Percentiles rank a stretch among this genome's conserved stretches.
Conservation (phyloP, 352 stramenopile genomes). For the Globisporangium nagaii region DNA sequence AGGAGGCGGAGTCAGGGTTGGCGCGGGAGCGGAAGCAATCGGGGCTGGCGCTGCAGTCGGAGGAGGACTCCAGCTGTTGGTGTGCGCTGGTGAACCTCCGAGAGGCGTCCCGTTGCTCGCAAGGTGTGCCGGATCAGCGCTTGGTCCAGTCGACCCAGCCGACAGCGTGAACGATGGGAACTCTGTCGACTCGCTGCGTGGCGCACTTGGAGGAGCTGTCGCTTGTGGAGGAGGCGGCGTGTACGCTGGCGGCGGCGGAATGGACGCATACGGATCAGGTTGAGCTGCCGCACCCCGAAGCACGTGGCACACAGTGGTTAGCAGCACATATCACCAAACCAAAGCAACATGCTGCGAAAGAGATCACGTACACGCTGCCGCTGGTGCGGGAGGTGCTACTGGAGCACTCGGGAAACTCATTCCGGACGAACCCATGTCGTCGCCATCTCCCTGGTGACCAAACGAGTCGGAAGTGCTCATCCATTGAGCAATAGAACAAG, state of each 20-base stretch:
- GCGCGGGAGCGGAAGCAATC: neutral
- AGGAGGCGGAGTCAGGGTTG: neutral
- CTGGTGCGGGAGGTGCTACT: neutral
- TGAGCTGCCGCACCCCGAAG: neutral
- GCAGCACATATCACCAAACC: neutral
- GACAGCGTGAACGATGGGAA: constrained; percentile 59
- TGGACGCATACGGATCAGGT: constrained; percentile 1
- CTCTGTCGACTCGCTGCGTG: constrained; percentile 11
- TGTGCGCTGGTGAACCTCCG: neutral
- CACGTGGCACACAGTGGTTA: neutral
- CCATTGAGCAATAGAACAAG: too few species aligned
- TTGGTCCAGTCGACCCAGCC: constrained; percentile 12
- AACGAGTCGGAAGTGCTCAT: too few species aligned
- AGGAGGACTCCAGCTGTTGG: neutral
- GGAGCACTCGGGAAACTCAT: constrained; percentile 9
- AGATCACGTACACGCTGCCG: neutral
- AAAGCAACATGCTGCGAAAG: neutral
- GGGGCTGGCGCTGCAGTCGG: neutral
- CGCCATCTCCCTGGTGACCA: neutral
- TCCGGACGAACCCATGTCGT: constrained; percentile 8
- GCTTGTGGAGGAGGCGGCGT: constrained; percentile 1
- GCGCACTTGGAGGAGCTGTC: constrained; percentile 2
- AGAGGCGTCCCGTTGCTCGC: constrained; percentile 7
- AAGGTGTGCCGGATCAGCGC: constrained; percentile 4
- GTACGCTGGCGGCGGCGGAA: constrained; percentile 6